phyloP scores from a whole-genome alignment of 2,329 filamentous ascomycete genomes.

The Ophiosphaerella korrae region DNA sequence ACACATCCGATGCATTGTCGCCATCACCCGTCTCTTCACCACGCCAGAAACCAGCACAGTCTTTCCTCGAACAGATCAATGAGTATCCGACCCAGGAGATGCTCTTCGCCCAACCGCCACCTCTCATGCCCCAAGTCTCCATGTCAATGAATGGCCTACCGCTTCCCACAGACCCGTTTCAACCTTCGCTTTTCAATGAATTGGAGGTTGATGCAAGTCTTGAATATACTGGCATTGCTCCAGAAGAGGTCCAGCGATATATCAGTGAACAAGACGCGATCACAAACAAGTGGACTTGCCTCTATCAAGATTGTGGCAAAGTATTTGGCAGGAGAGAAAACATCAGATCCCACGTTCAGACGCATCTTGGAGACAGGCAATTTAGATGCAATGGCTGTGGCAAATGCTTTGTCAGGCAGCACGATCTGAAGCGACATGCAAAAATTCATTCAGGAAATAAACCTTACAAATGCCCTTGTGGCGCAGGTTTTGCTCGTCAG shows the following conservation, averaged over 20 bases:
- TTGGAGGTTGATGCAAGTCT: slow-evolving; percentile 65
- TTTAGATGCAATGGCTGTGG: slow-evolving; percentile 91
- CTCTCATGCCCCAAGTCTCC: slow-evolving; percentile 27
- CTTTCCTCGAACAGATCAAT: slow-evolving; percentile 42
- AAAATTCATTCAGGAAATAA: slow-evolving; percentile 98
- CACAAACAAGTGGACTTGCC: slow-evolving; percentile 55
- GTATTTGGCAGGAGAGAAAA: slow-evolving; percentile 97
- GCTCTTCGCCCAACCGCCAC: slow-evolving; percentile 37
- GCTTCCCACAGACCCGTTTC: slow-evolving; percentile 21
- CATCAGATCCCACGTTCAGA: slow-evolving; percentile 98
- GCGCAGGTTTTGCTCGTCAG: slow-evolving; percentile 91
- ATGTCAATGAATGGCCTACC: slow-evolving; percentile 28
- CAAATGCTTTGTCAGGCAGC: slow-evolving; percentile 95
- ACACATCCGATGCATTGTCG: slow-evolving; percentile 57
- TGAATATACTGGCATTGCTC: slow-evolving; percentile 80
- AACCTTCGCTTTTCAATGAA: slow-evolving; percentile 42
- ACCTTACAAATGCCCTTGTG: slow-evolving; percentile 91
- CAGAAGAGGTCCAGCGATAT: slow-evolving; percentile 69
- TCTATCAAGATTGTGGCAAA: slow-evolving; percentile 76
- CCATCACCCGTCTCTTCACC: slow-evolving; percentile 49
- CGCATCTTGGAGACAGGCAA: slow-evolving; percentile 93
- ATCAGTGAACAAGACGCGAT: slow-evolving; percentile 53
- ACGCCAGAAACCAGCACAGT: slow-evolving; percentile 38
- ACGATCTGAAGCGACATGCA: slow-evolving; percentile 94
- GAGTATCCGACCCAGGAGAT: slow-evolving; percentile 37